phyloP scores from a whole-genome alignment of 164 flowering plant genomes.

The Houttuynia cordata region DNA sequence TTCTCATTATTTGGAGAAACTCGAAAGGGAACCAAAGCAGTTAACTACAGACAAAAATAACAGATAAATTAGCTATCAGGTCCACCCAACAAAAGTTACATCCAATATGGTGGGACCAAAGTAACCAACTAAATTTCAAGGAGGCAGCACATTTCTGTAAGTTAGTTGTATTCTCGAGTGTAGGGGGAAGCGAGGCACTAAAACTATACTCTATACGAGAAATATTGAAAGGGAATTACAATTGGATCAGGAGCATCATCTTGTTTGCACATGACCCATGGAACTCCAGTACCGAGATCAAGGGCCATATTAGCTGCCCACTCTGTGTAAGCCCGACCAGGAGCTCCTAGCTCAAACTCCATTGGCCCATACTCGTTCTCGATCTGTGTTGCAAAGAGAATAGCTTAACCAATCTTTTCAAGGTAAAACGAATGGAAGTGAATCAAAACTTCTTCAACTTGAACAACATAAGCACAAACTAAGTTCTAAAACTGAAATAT shows the following conservation, averaged over 20 bases:
- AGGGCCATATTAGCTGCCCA: conserved; percentile 91
- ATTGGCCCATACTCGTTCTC: conserved; percentile 83
- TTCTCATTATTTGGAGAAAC: too few relatives aligned
- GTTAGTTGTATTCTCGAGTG: too few relatives aligned
- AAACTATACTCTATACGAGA: too few relatives aligned
- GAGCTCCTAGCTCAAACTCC: conserved; percentile 71
- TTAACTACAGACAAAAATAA: background rate
- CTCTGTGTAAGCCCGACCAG: conserved; percentile 54
- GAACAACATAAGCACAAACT: background rate
- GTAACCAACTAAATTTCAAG: too few relatives aligned
- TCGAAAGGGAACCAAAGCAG: background rate
- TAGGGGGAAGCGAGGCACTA: too few relatives aligned
- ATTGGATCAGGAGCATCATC: conserved; percentile 87
- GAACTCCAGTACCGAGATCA: conserved; percentile 77
- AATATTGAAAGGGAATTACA: conserved; percentile 15
- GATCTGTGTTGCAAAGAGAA: conserved; percentile 18
- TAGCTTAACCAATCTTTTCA: background rate
- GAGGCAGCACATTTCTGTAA: too few relatives aligned
- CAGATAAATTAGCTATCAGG: background rate
- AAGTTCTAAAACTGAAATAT: background rate
- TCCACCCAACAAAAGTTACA: background rate
- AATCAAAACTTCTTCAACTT: background rate
- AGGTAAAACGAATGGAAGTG: background rate
- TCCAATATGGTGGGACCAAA: too few relatives aligned
- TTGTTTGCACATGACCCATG: conserved; percentile 98